These are phyloP conservation scores for Echinosophora koreensis DNA, from an alignment of 306 rosid genomes.

Conservation along the genomic window DNA sequence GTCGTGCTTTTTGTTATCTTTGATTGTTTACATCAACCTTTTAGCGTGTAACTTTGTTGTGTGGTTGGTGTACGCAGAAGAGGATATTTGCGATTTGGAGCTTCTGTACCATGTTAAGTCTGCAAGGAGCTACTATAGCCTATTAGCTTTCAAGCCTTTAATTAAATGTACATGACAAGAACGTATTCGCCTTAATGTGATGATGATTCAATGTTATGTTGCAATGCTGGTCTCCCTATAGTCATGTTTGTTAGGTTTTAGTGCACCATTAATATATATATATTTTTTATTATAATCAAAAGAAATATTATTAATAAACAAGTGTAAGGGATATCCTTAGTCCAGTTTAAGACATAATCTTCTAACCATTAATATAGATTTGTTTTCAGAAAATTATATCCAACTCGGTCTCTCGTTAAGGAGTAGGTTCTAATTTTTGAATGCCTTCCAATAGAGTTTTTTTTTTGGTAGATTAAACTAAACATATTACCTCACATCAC, in stretches of 20 bases:
- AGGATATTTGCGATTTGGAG: conserved; percentile 25
- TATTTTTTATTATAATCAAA: not conserved
- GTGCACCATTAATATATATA: not conserved
- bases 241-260: not conserved
- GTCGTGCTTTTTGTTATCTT: not conserved
- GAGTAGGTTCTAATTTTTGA: too few species aligned
- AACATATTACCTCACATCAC: too few species aligned
- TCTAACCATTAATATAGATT: too few species aligned
- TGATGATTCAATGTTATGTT: conserved; percentile 27
- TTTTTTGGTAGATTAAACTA: too few species aligned
- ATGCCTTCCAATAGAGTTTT: too few species aligned
- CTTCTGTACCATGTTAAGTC: not conserved
- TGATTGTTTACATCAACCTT: not conserved
- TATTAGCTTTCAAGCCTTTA: conserved; percentile 34
- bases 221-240: not conserved
- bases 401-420: too few species aligned
- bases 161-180: conserved; percentile 35
- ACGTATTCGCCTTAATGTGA: conserved; percentile 13
- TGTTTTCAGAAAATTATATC: too few species aligned
- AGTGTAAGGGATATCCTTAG: too few species aligned
- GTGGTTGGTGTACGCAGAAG: conserved; percentile 38
- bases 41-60: conserved; percentile 32
- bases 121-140: too few species aligned
- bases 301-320: too few species aligned
- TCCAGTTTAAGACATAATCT: too few species aligned